Evolutionary conservation across 2,329 filamentous ascomycete genomes (phyloP).

Genomic region (Aspergillus novofumigatus): DNA sequence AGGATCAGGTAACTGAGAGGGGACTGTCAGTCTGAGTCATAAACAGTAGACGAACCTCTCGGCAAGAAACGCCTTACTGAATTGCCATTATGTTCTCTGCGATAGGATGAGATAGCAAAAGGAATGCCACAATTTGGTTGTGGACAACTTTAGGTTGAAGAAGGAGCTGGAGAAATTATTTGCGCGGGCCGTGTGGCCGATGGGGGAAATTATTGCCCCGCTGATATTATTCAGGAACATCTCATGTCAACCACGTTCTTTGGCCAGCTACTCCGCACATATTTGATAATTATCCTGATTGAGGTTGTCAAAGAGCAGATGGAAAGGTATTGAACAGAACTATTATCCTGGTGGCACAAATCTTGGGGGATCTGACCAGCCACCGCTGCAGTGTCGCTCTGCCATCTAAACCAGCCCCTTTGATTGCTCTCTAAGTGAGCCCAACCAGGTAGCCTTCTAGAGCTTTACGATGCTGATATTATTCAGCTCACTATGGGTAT

Average conservation of each 20-base stretch:
- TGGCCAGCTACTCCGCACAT: neutral
- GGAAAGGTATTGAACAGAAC: neutral
- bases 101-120: conserved; percentile 3
- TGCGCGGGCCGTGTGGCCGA: neutral
- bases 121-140: neutral
- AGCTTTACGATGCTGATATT: no score
- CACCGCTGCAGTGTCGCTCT: neutral
- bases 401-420: neutral
- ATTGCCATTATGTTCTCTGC: conserved; percentile 28
- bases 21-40: conserved; percentile 15
- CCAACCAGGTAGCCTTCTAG: neutral
- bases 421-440: neutral
- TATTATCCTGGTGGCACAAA: neutral
- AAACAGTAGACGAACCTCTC: neutral
- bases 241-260: neutral
- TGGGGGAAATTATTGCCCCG: neutral
- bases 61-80: conserved; percentile 22
- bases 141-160: neutral
- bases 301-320: neutral
- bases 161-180: neutral
- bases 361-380: neutral
- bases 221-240: neutral
- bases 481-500: no score
- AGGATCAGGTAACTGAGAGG: conserved; percentile 85
- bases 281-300: neutral